Conservation (phyloP, 2,329 filamentous ascomycete genomes). For the Fusarium sterilihyphosum region DNA sequence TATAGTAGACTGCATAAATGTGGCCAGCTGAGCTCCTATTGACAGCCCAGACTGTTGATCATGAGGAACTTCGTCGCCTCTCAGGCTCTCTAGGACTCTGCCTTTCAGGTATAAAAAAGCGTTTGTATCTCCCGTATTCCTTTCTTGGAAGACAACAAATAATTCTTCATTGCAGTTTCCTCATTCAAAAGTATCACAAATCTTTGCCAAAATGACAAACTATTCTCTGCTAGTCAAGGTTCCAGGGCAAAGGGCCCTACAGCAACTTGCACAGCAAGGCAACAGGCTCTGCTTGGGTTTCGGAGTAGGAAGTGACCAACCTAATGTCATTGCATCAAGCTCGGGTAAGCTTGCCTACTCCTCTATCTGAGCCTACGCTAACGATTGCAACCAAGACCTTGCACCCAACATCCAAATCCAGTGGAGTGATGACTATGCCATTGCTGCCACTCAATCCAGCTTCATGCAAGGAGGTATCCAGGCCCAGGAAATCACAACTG, state of each 20-base stretch:
- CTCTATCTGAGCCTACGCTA: rapidly evolving
- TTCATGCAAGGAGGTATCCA: not conserved
- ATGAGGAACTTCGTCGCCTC: too few species aligned
- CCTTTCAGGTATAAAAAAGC: not conserved
- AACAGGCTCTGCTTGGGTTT: not conserved
- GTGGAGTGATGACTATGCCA: not conserved
- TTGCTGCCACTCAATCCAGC: rapidly evolving
- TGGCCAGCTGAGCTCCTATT: not conserved
- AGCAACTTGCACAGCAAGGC: rapidly evolving
- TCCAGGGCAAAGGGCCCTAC: rapidly evolving
- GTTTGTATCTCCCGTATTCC: rapidly evolving
- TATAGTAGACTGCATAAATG: not conserved
- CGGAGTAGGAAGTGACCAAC: rapidly evolving
- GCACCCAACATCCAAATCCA: rapidly evolving
- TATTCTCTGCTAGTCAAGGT: not conserved
- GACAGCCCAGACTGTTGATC: not conserved
- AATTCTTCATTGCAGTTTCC: not conserved
- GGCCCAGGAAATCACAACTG: rapidly evolving
- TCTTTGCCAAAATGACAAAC: not conserved
- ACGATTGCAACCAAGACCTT: rapidly evolving
- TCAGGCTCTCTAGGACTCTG: not conserved
- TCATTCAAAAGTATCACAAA: rapidly evolving
- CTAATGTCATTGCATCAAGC: rapidly evolving
- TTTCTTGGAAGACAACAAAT: rapidly evolving
- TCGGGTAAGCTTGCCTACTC: rapidly evolving